These are phyloP conservation scores for Oryza meyeriana DNA, from an alignment of 176 grass and related monocot genomes.

Conservation along the genomic window DNA sequence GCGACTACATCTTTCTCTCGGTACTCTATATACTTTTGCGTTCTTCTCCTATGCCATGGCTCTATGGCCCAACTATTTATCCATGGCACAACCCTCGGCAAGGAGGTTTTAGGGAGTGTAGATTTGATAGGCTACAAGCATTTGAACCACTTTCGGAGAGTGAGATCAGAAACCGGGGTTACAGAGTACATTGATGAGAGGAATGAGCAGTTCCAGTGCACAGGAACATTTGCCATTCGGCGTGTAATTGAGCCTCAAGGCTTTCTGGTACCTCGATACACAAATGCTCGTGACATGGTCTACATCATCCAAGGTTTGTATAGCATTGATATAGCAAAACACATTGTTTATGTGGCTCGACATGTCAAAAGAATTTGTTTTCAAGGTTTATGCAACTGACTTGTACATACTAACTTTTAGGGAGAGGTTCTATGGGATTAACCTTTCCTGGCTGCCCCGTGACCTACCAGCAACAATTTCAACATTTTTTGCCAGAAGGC, in stretches of 20 bases:
- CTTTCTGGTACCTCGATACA: too few relatives aligned
- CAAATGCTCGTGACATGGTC: not conserved
- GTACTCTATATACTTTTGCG: too few relatives aligned
- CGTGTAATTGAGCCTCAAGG: constrained; percentile 2
- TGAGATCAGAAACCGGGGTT: constrained; percentile 41
- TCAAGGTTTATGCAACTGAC: too few relatives aligned
- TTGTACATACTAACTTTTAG: not conserved
- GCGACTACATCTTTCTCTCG: too few relatives aligned
- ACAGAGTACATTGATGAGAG: constrained; percentile 41
- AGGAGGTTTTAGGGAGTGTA: constrained; percentile 15
- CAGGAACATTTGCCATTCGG: constrained; percentile 17
- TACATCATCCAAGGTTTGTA: constrained; percentile 35
- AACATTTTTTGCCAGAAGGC: constrained; percentile 4
- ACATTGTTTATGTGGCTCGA: too few relatives aligned
- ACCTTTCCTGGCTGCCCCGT: constrained; percentile 28
- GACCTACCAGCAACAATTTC: constrained; percentile 5
- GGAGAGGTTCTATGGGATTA: constrained; percentile 22
- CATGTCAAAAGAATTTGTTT: too few relatives aligned
- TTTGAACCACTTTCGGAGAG: constrained; percentile 4
- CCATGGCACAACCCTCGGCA: too few relatives aligned
- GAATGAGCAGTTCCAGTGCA: constrained; percentile 36
- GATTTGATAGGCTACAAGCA: constrained; percentile 33
- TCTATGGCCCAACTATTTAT: too few relatives aligned
- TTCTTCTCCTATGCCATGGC: too few relatives aligned
- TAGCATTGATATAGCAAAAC: too few relatives aligned